Evolutionary conservation across 768 basidiomycete genomes (phyloP), one percentile per base, ranked within the genome.

Genomic region (Lactifluus piperatus): DNA sequence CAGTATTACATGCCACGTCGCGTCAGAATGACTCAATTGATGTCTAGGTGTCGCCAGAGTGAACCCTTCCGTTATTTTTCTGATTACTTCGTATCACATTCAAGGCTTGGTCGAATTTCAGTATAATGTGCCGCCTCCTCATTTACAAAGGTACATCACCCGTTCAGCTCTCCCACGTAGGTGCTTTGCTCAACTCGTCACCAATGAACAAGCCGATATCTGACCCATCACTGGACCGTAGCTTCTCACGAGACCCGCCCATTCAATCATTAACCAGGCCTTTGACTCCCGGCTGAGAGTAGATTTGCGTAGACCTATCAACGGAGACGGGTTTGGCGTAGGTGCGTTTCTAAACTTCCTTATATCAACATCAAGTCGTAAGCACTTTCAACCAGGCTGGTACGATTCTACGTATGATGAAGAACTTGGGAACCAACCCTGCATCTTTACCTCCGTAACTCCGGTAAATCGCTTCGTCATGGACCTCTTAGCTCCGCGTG

Each of bases 211-310:
- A 20, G 45, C 8, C 22, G n/a, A 13, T 22, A 34, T 6, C 43
- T 56, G 20, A 47, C 24, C 7, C 24, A 18, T 13, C 54, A 48
- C 50, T 14, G n/a, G 11, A 46, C 4, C 57, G 20, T 64, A 91
- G 81, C 81, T 97, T n/a, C 79, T 97, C 65, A 98, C 94, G 45
- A 80, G 90, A 49, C 95, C 95, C 51, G 86, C 86, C 60, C 95
- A 97, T 74, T 92, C 90, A 3, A 97, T 97, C 74, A 97, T 94
- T 71, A 95, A 95, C 71, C 93, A 97, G 74, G 93, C 95, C 0
- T 94, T 93, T 67, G 95, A 97, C 73, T 94, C 92, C 22, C 81
- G 94, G 8, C 77, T 99, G 32, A 82, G 95, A 20, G 71, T 92
- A 53, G 91, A 93, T 68, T 79, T 75, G 63, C 78, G 91, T 56